Evolutionary conservation across 495 filamentous ascomycete species (phyloP).

Genomic region (Aspergillus leporis): DNA sequence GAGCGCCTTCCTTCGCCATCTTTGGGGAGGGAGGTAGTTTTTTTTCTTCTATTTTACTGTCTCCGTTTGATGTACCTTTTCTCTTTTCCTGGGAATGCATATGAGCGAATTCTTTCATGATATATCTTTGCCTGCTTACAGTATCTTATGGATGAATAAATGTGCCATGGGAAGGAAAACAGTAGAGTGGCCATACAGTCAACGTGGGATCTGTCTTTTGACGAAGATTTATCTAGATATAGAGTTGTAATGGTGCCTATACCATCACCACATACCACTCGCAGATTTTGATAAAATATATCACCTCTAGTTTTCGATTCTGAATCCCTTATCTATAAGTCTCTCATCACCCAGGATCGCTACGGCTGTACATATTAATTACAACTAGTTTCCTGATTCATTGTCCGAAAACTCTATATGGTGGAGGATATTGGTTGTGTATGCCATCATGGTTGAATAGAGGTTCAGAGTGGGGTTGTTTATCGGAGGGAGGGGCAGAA

Average conservation of each 20-base stretch:
- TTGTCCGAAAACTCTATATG: too few relatives aligned
- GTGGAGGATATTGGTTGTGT: too few relatives aligned
- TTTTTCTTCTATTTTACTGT: slow-evolving; percentile 1
- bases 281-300: too few relatives aligned
- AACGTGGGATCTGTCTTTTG: neutral
- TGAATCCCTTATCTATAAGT: too few relatives aligned
- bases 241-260: neutral
- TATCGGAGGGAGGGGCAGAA: neutral
- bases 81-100: slow-evolving; percentile 18
- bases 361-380: too few relatives aligned
- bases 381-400: too few relatives aligned
- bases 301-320: too few relatives aligned
- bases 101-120: slow-evolving; percentile 19
- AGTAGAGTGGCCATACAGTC: neutral
- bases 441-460: too few relatives aligned
- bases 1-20: neutral
- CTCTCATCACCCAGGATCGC: too few relatives aligned
- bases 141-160: neutral
- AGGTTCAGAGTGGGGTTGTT: neutral
- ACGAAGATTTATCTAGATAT: neutral
- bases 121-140: neutral
- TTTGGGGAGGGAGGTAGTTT: slow-evolving; percentile 2
- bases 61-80: slow-evolving; percentile 3
- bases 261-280: too few relatives aligned
- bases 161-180: neutral